A percentile compares a stretch with the other conserved stretches of the same genome.
Evolutionary conservation across 1,139 yeast genomes (phyloP).

Genomic region (Candida sanyaensis): DNA sequence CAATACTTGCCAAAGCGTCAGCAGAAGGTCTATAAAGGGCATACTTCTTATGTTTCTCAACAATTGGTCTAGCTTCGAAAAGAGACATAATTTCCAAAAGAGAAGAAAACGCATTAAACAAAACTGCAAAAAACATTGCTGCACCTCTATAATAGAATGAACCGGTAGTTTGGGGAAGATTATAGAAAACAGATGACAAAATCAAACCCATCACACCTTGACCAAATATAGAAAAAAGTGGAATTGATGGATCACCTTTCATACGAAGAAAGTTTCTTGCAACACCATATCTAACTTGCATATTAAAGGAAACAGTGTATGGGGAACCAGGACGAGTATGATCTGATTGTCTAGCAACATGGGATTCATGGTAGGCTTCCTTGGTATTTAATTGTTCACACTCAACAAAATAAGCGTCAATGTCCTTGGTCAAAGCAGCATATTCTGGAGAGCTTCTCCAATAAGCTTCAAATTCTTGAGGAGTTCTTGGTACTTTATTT

Average conservation of each 20-base stretch:
- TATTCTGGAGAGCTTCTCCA: constrained; percentile 28
- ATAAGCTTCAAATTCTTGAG: constrained; percentile 25
- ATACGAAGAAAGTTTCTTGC: constrained; percentile 26
- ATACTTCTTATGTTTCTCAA: constrained; percentile 61
- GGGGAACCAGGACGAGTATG: constrained; percentile 26
- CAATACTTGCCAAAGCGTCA: constrained; percentile 58
- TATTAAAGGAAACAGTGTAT: constrained; percentile 30
- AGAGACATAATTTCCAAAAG: constrained; percentile 58
- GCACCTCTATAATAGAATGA: constrained; percentile 62
- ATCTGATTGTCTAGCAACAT: constrained; percentile 31
- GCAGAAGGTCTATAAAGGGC: constrained; percentile 67
- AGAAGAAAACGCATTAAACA: constrained; percentile 57
- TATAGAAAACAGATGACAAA: constrained; percentile 52
- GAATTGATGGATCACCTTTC: constrained; percentile 30
- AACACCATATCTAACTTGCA: constrained; percentile 32
- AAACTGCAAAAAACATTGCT: constrained; percentile 54
- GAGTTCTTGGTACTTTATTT: constrained; percentile 26
- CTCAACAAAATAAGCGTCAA: constrained; percentile 19
- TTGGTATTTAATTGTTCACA: constrained; percentile 10
- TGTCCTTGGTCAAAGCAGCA: constrained; percentile 15
- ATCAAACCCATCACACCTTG: constrained; percentile 32
- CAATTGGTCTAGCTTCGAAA: constrained; percentile 57
- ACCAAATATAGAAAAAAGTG: constrained; percentile 25
- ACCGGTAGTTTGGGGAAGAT: constrained; percentile 43
- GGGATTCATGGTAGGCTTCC: constrained; percentile 20